Evolutionary conservation across 2,329 filamentous ascomycete species (phyloP).

Genomic region (Rutstroemia sp.): DNA sequence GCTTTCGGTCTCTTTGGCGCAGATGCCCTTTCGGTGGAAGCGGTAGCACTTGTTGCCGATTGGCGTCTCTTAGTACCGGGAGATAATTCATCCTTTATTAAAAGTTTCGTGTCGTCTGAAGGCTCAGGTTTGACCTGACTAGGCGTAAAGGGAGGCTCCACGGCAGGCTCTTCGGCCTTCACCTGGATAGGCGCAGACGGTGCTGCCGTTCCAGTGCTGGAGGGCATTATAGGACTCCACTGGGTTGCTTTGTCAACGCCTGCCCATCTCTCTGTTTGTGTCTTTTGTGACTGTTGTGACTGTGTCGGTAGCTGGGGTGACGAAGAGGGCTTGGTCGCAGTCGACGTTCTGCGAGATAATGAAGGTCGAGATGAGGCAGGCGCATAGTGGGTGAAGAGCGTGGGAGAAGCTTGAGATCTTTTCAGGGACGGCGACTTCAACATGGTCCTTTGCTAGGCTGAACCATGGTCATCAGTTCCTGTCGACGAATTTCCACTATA

Average conservation of each 20-base stretch:
- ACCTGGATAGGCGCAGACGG: constrained; percentile 4
- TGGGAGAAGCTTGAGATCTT: constrained; percentile 24
- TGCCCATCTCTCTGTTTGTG: constrained; percentile 8
- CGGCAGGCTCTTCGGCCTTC: constrained; percentile 1
- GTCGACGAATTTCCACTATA: not conserved
- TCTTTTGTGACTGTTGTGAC: constrained; percentile 13
- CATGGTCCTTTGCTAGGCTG: constrained; percentile 21
- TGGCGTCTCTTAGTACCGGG: constrained; percentile 30
- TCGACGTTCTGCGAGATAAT: constrained; percentile 20
- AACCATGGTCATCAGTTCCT: constrained; percentile 15
- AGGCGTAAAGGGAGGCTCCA: not conserved
- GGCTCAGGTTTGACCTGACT: not conserved
- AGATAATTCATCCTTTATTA: constrained; percentile 22
- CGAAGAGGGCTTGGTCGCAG: constrained; percentile 14
- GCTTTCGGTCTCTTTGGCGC: constrained; percentile 46
- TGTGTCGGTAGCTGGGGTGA: constrained; percentile 10
- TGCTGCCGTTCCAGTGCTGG: constrained; percentile 12
- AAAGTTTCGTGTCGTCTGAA: constrained; percentile 21
- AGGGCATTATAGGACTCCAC: constrained; percentile 24
- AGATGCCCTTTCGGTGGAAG: not conserved
- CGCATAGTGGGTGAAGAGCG: constrained; percentile 24
- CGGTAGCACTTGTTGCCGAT: constrained; percentile 13
- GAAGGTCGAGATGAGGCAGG: constrained; percentile 19
- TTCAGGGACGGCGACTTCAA: constrained; percentile 24
- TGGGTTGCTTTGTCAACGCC: constrained; percentile 27